These are phyloP conservation scores for Trametes hirsuta DNA, from an alignment of 1,284 basidiomycete species.

Conservation along the genomic window DNA sequence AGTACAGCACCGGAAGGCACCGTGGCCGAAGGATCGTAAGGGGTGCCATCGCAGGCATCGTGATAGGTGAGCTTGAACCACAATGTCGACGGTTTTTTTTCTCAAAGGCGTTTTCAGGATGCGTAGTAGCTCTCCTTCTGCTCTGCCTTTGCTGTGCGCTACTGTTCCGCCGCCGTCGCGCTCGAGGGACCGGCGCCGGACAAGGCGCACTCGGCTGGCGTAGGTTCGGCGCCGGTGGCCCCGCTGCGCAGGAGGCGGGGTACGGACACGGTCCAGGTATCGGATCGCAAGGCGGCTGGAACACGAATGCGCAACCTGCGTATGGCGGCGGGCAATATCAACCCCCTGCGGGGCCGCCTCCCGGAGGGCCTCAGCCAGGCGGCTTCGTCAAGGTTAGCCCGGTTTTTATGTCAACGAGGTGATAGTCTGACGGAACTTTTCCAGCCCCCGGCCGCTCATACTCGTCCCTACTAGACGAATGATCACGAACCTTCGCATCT, in stretches of 20 bases:
- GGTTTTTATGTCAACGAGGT: neutral
- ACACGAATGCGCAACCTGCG: conserved; percentile 1
- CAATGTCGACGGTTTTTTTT: too few relatives aligned
- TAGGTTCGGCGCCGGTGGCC: neutral
- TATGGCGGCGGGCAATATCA: conserved; percentile 9
- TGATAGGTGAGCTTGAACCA: conserved; percentile 17
- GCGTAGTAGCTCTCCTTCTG: conserved; percentile 4
- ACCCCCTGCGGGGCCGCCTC: conserved; percentile 9
- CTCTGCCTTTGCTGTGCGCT: conserved; percentile 17
- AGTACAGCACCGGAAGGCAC: neutral
- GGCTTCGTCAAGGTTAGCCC: conserved; percentile 15
- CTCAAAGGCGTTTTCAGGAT: neutral
- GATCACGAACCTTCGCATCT: neutral
- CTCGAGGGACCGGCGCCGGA: neutral
- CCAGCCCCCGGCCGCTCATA: conserved; percentile 1
- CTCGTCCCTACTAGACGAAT: neutral
- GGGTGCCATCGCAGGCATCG: conserved; percentile 25
- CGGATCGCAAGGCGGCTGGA: conserved; percentile 12
- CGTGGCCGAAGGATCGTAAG: conserved; percentile 7
- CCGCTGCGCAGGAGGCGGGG: conserved; percentile 15
- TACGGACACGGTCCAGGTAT: neutral
- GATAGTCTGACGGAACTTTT: neutral
- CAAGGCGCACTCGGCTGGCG: neutral
- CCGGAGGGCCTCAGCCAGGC: conserved; percentile 11
- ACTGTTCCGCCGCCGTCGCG: conserved; percentile 14